These are phyloP conservation scores for Xylaria sp. DNA, from an alignment of 2,329 filamentous ascomycete genomes.

Conservation along the genomic window DNA sequence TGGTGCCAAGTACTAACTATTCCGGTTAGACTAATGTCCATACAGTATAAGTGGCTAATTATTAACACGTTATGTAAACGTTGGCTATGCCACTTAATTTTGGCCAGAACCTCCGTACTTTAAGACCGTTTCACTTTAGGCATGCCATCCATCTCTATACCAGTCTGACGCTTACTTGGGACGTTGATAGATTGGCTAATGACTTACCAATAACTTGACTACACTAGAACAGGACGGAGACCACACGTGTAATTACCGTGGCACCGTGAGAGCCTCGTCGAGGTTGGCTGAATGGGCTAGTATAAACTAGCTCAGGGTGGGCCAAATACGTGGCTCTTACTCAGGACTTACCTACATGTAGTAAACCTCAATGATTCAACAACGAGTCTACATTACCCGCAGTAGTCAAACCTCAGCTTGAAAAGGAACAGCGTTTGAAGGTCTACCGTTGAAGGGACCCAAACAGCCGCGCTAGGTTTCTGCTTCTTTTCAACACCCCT, in stretches of 20 bases:
- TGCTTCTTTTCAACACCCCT: slow-evolving; percentile 1
- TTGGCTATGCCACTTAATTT: too few species aligned
- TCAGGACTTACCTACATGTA: slow-evolving; percentile 23
- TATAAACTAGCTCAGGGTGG: slow-evolving; percentile 20
- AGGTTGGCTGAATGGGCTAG: slow-evolving; percentile 25
- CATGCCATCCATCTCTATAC: slow-evolving; percentile 2
- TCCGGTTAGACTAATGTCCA: too few species aligned
- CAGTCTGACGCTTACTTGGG: slow-evolving; percentile 10
- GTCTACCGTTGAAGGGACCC: slow-evolving; percentile 15
- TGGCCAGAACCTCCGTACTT: neutral
- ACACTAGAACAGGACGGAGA: slow-evolving; percentile 10
- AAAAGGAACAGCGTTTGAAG: neutral
- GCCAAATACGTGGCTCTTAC: slow-evolving; percentile 33
- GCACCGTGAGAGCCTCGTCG: slow-evolving; percentile 24
- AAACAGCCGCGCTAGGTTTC: slow-evolving; percentile 1
- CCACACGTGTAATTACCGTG: slow-evolving; percentile 21
- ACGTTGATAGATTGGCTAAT: slow-evolving; percentile 17
- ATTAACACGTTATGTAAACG: too few species aligned
- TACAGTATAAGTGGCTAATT: too few species aligned
- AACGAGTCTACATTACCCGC: slow-evolving; percentile 18
- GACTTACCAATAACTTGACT: neutral
- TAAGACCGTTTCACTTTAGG: slow-evolving; percentile 26
- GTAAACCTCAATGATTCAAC: slow-evolving; percentile 32
- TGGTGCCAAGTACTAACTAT: too few species aligned
- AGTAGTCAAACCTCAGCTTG: slow-evolving; percentile 8